Base-by-base conservation (phyloP, 768 basidiomycete genomes). In the Strobilomyces dryophilus region DNA sequence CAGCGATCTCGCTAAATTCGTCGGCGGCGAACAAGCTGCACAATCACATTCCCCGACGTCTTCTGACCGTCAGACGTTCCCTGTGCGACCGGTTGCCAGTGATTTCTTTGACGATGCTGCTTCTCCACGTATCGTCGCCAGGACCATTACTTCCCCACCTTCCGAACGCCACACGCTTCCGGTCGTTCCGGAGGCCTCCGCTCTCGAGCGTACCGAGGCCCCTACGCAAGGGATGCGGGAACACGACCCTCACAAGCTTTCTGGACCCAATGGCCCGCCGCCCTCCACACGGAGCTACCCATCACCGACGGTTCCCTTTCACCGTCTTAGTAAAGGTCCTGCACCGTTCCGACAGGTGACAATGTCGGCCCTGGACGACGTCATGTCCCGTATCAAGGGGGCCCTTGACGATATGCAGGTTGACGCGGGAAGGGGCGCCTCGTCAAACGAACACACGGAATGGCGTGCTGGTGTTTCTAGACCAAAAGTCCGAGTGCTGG, bases 381-480 rank as follows among this genome's bases (percentile, higher is more conserved):
- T 83, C 26, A 90, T 93, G 80, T 89, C 87, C 7, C 81, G 91
- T 39, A 92, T 93, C 62, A 92, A 85, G 62, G 90, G 88, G 31
- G 91, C 85, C 14, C 62, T 93, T 51, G 79, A 82, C 63, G 78
- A 76, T 29, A 87, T 87, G 82, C 85, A 84, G 52, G 71, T 74
- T 20, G 78, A 79, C 27, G 61, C 61, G 39, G 63, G 62, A 55
- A 70, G 62, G 29, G 60, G 49, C 1, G 15, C 49, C 39, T 47
- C 46, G 47, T 56, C 53, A 43, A 56, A 51, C 18, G 66, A 62
- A 37, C 51, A 49, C 20, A 49, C 62, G 6, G 67, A 58, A 50
- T 63, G 55, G 66, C 66, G 54, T 49, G 47, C 29, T 15, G 37
- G 57, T 51, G 54, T 43, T 47, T 49, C 48, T 62, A 71, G 27